A percentile compares a stretch with the other conserved stretches of the same genome.
Evolutionary conservation across 257 asterid species (phyloP).

Genomic region (Voacanga thouarsii): DNA sequence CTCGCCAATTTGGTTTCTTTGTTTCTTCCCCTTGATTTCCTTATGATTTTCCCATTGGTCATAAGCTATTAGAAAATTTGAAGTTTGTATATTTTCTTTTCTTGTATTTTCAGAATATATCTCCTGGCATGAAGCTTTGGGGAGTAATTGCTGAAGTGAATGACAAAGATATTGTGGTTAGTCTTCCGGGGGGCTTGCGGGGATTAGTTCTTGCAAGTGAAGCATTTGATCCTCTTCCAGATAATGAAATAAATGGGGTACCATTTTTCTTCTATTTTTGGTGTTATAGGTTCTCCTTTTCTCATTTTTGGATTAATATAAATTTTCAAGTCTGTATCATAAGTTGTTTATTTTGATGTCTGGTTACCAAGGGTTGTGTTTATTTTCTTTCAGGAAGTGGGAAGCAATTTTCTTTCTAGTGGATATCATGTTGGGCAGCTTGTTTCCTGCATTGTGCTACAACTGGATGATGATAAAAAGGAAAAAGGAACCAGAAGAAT

Average conservation of each 20-base stretch:
- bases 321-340: not conserved
- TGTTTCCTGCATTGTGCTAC: conserved; percentile 80
- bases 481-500: conserved; percentile 76
- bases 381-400: conserved; percentile 41
- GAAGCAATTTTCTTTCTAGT: conserved; percentile 52
- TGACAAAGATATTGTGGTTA: conserved; percentile 80
- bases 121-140: conserved; percentile 94
- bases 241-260: conserved; percentile 43
- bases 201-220: conserved; percentile 91
- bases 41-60: not conserved
- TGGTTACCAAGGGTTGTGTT: conserved; percentile 9
- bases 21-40: not conserved
- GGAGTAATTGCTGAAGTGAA: conserved; percentile 91
- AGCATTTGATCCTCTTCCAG: conserved; percentile 58
- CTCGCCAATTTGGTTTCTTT: not conserved
- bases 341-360: not conserved
- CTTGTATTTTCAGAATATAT: conserved; percentile 60
- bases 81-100: conserved; percentile 4
- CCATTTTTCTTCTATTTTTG: conserved; percentile 6
- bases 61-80: not conserved
- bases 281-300: not conserved
- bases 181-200: conserved; percentile 95
- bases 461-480: conserved; percentile 76
- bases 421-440: conserved; percentile 76
- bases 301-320: not conserved